Evolutionary conservation across 345 rosid genomes (phyloP).

Genomic region (Odontarrhena argentea): DNA sequence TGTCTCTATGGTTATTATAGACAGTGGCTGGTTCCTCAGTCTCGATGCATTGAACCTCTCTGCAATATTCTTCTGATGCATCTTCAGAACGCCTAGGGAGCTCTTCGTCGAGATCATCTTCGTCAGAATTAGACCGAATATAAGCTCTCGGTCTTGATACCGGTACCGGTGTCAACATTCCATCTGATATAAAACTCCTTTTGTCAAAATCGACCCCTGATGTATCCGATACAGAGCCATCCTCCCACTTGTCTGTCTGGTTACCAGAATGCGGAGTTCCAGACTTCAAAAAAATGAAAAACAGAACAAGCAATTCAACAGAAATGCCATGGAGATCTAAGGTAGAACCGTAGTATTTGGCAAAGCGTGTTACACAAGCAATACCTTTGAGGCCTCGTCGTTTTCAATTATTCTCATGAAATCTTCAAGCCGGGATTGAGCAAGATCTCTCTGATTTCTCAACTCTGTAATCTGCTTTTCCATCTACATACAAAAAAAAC

Average conservation of each 20-base stretch:
- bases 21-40: conserved; percentile 45
- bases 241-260: conserved; percentile 60
- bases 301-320: conserved; percentile 28
- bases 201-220: conserved; percentile 52
- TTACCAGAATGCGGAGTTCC: conserved; percentile 41
- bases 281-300: conserved; percentile 22
- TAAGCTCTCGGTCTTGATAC: conserved; percentile 44
- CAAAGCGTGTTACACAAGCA: background rate
- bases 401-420: conserved; percentile 63
- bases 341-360: background rate
- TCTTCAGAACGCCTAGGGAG: conserved; percentile 48
- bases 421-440: conserved; percentile 80
- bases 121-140: conserved; percentile 44
- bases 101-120: conserved; percentile 33
- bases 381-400: conserved; percentile 55
- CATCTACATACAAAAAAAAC: conserved; percentile 58
- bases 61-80: conserved; percentile 71
- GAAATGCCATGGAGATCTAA: conserved; percentile 1
- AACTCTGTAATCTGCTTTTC: conserved; percentile 73
- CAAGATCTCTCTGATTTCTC: conserved; percentile 80
- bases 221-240: conserved; percentile 68
- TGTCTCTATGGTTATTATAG: conserved; percentile 45
- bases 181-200: conserved; percentile 53
- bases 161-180: conserved; percentile 45
- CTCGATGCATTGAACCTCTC: conserved; percentile 87